These are phyloP conservation scores for Coemansia sp. DNA, from an alignment of 192 early-diverging fungal species.

Conservation along the genomic window DNA sequence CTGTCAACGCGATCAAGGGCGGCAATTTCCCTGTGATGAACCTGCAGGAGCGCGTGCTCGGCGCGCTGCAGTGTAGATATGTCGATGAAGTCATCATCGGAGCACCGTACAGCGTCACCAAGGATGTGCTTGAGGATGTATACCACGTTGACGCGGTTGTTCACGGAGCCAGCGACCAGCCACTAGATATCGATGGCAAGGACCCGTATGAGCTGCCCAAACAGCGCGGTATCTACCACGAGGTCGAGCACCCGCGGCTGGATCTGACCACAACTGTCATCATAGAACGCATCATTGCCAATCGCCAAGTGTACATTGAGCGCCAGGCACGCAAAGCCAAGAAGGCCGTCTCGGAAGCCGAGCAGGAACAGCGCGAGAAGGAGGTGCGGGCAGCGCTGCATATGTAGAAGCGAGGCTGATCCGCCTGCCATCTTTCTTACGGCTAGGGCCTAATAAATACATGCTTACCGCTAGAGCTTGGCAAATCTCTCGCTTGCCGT, in stretches of 20 bases:
- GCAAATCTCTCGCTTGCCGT: not conserved
- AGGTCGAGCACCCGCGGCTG: slow-evolving; percentile 74
- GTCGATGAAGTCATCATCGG: slow-evolving; percentile 94
- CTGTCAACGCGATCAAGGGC: slow-evolving; percentile 83
- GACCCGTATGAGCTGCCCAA: slow-evolving; percentile 89
- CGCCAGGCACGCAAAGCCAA: slow-evolving; percentile 73
- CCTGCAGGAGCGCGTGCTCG: slow-evolving; percentile 88
- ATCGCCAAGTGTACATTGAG: slow-evolving; percentile 76
- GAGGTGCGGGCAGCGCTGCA: slow-evolving; percentile 37
- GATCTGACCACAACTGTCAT: slow-evolving; percentile 83
- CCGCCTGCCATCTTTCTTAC: not conserved
- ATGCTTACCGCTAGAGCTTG: not conserved
- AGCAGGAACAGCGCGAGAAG: slow-evolving; percentile 65
- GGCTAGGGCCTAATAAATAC: not conserved
- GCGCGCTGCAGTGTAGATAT: slow-evolving; percentile 89
- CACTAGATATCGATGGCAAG: slow-evolving; percentile 68
- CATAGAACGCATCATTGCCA: slow-evolving; percentile 85
- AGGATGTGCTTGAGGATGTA: slow-evolving; percentile 82
- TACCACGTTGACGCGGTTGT: slow-evolving; percentile 82
- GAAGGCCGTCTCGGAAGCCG: slow-evolving; percentile 66
- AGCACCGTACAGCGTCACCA: slow-evolving; percentile 83
- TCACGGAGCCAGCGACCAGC: slow-evolving; percentile 67
- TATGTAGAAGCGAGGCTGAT: not conserved
- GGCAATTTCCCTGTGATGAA: slow-evolving; percentile 93
- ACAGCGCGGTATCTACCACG: slow-evolving; percentile 70